Evolutionary conservation across 1,139 yeast species (phyloP), one percentile per base, ranked within the genome.

Genomic region (Kurtzmaniella quercitrusa): DNA sequence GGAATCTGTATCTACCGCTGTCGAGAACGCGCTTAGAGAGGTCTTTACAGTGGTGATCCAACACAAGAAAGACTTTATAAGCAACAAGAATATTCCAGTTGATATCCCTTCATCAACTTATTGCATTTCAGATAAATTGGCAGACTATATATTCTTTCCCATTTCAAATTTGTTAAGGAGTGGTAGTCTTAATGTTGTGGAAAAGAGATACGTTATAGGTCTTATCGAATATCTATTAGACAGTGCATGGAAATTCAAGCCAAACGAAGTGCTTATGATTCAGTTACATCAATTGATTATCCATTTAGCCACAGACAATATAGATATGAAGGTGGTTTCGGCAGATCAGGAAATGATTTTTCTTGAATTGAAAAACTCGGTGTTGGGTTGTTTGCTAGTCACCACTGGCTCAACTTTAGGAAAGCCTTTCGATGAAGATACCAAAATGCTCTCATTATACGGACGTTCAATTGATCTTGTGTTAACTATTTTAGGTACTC

Each of bases 141-240:
- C 74, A 0, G 76, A 71, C 51, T 71, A 71, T 45, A 54, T 71
- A 2, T 71, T 71, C 49, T 69, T 61, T 43, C 77, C 77, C 1
- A 43, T 71, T 14, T 63, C 76, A 2, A 56, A 53, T 36, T 46
- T 70, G 33, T 49, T 71, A 26, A 65, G 66, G 46, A 64, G 59
- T 33, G 53, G 60, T 5, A 38, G 38, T 5, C 52, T 71, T 19
- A 50, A 49, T 20, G 62, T 56, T 22, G 26, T 46, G 1, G 54
- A 59, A 2, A 50, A 55, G 2, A 49, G 47, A 14, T 53, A 59
- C 38, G 48, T 70, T 3, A 51, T 71, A 22, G 50, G 52, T 4
- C 59, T 70, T 6, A 39, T 71, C 5, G 57, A 59, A 2, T 65
- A 63, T 42, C 56, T 71, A 28, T 48, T 62, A 4, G 43, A 49